These are phyloP conservation scores for Penicillium coffeae DNA, from an alignment of 495 filamentous ascomycete genomes.

Conservation along the genomic window DNA sequence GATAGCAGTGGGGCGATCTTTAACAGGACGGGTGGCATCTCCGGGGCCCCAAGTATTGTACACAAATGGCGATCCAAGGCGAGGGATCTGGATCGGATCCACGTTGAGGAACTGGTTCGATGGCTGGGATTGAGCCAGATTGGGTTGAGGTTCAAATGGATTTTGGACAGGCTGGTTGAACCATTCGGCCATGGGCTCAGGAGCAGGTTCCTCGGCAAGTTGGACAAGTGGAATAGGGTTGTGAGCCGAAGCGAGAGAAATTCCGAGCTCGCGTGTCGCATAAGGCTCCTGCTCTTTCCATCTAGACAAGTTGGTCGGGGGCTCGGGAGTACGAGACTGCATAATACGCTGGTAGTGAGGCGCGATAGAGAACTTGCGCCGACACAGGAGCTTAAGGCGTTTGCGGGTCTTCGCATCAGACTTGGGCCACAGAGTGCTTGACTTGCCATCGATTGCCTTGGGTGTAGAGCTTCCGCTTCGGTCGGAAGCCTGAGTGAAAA, in stretches of 20 bases:
- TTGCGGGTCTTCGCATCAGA: slow-evolving; percentile 75
- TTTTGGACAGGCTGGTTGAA: slow-evolving; percentile 32
- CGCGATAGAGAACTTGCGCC: slow-evolving; percentile 63
- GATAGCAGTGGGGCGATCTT: slow-evolving; percentile 27
- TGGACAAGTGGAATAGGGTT: slow-evolving; percentile 68
- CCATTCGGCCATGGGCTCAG: slow-evolving; percentile 25
- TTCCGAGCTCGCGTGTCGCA: slow-evolving; percentile 73
- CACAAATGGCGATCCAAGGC: slow-evolving; percentile 54
- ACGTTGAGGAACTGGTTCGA: slow-evolving; percentile 20
- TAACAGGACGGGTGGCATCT: slow-evolving; percentile 30
- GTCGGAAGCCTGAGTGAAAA: slow-evolving; percentile 10
- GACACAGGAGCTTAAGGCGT: slow-evolving; percentile 80
- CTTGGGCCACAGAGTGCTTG: slow-evolving; percentile 65
- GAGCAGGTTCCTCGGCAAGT: slow-evolving; percentile 41
- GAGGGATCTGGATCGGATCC: slow-evolving; percentile 24
- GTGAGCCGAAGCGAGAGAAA: slow-evolving; percentile 74
- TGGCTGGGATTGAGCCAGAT: slow-evolving; percentile 1
- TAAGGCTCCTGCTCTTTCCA: slow-evolving; percentile 29
- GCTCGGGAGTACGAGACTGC: slow-evolving; percentile 69
- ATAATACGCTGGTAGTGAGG: slow-evolving; percentile 68
- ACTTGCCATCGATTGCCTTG: slow-evolving; percentile 21
- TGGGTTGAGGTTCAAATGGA: background rate
- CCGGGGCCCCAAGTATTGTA: slow-evolving; percentile 56
- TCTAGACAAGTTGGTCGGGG: slow-evolving; percentile 21
- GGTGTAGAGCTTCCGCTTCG: slow-evolving; percentile 68